Conservation (phyloP, 225 moss, liverwort and hornwort genomes). For the Takakia lepidozioides region DNA sequence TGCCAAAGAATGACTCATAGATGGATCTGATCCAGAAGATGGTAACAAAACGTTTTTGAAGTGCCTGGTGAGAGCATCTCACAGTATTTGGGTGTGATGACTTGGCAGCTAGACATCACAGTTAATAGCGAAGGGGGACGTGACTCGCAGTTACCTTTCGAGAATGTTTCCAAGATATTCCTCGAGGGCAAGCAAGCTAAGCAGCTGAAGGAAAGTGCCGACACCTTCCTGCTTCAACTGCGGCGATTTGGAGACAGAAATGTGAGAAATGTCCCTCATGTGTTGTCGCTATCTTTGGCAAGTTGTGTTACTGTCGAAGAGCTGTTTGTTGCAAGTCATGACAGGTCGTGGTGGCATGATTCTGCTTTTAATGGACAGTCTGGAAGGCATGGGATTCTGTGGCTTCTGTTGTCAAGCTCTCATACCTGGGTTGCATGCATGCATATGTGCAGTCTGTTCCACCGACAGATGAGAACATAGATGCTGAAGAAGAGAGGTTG, state of each 20-base stretch:
- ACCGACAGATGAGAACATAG: slow-evolving; percentile 16
- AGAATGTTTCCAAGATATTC: slow-evolving; percentile 45
- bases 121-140: slow-evolving; percentile 65
- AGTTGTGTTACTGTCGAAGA: not conserved
- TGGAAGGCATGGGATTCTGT: not conserved
- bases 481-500: slow-evolving; percentile 30
- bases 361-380: not conserved
- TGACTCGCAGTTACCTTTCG: too few relatives aligned
- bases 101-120: slow-evolving; percentile 82
- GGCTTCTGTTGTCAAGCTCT: not conserved
- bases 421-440: not conserved
- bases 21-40: too few relatives aligned
- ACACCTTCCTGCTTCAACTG: slow-evolving; percentile 44
- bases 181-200: slow-evolving; percentile 57
- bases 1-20: too few relatives aligned
- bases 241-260: slow-evolving; percentile 56
- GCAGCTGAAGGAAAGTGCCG: slow-evolving; percentile 55
- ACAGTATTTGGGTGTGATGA: not conserved
- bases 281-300: not conserved
- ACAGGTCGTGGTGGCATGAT: not conserved
- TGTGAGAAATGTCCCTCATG: too few relatives aligned
- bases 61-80: not conserved
- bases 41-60: not conserved
- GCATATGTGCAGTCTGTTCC: not conserved
- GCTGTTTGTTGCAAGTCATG: not conserved